Evolutionary conservation across 2,329 filamentous ascomycete genomes (phyloP).

Genomic region (Drechslera avenae): DNA sequence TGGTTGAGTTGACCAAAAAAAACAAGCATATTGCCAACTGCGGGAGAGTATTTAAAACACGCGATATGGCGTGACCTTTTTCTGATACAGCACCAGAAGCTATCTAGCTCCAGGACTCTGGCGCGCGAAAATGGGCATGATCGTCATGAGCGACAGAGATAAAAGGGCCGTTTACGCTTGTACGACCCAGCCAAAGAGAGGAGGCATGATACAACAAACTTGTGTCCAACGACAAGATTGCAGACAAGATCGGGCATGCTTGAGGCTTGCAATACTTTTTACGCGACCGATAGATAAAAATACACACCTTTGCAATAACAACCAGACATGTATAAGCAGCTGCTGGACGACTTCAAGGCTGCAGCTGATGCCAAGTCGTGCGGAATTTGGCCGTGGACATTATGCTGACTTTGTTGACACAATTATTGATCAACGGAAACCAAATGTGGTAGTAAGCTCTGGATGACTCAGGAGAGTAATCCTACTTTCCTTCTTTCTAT

Average conservation of each 20-base stretch:
- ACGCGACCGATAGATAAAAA: slow-evolving; percentile 14
- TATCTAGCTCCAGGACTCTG: not conserved
- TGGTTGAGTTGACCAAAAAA: too few relatives aligned
- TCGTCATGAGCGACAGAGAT: slow-evolving; percentile 6
- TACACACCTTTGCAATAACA: slow-evolving; percentile 14
- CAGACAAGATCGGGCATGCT: not conserved
- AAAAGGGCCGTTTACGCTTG: slow-evolving; percentile 9
- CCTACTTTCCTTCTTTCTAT: not conserved
- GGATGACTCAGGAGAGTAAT: not conserved
- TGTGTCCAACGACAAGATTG: too few relatives aligned
- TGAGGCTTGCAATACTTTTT: too few relatives aligned
- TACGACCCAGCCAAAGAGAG: not conserved
- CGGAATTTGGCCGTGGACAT: not conserved
- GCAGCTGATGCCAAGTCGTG: not conserved
- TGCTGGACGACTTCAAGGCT: slow-evolving; percentile 18
- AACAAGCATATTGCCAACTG: too few relatives aligned
- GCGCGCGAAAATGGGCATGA: not conserved
- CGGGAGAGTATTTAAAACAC: not conserved
- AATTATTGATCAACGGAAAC: too few relatives aligned
- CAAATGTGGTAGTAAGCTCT: too few relatives aligned
- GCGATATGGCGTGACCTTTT: slow-evolving; percentile 16
- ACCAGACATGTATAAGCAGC: slow-evolving; percentile 14
- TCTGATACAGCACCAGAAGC: slow-evolving; percentile 5
- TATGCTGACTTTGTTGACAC: not conserved
- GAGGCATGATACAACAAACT: too few relatives aligned